Base-by-base conservation (phyloP, 1,139 yeast species). In the Geotrichum carabidarum region DNA sequence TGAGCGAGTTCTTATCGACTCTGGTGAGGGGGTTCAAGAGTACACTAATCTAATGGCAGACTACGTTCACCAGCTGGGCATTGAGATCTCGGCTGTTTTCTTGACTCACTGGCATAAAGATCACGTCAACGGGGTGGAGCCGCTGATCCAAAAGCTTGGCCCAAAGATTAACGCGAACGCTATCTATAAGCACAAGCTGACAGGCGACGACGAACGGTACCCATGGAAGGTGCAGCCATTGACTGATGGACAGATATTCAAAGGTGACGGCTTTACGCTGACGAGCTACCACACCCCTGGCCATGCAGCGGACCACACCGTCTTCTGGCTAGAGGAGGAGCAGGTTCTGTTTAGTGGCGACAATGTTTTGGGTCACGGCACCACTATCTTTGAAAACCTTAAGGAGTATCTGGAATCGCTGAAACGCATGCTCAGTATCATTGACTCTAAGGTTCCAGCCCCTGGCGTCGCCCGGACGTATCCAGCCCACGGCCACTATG, bases 51-150 rank as follows among this genome's bases (percentile, higher is more conserved):
- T 64, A 43, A 61, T 72, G 27, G 30, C 53, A 12, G 49, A 59
- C 15, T 69, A 67, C 53, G 58, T 70, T 30, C 49, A 57, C 27
- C 56, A 53, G 30, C 58, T 64, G 15, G 63, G 65, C 11, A 51
- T 65, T n/a, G 65, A 65, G 55, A 64, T 70, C 34, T 59, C 64
- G 8, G 65, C 66, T 1, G 60, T 72, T 9, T 59, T 71, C 1
- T 52, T 72, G 18, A 67, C 74, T n/a, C 76, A 72, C 54, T 70
- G 74, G 73, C 76, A 72, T 52, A 63, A 58, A 14, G 76, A 72
- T 56, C 76, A 72, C 53, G 62, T 65, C 14, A 69, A 68, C 15
- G 76, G 76, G 4, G 60, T 68, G 18, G 55, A 60, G 15, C 53
- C 58, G 8, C 55, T 69, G 36, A n/a, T 56, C 17, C 49, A 51